Evolutionary conservation across 1,139 yeast genomes (phyloP).

Genomic region (Blastobotrys buckinghamii): DNA sequence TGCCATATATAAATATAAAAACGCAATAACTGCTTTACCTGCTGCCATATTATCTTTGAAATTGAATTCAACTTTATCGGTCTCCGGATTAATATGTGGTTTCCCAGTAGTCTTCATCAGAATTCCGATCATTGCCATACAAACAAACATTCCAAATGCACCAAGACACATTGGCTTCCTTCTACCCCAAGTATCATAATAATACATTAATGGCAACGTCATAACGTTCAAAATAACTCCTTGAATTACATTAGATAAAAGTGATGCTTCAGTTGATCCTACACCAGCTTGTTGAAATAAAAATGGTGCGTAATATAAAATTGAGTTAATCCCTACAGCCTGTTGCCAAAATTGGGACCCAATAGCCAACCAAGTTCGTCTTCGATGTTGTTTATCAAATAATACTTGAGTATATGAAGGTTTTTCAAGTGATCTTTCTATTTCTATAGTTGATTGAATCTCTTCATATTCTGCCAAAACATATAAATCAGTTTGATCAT

Average conservation of each 20-base stretch:
- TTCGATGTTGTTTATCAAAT: conserved; percentile 6
- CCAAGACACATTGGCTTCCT: conserved; percentile 10
- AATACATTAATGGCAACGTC: conserved; percentile 20
- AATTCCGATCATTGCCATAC: conserved; percentile 48
- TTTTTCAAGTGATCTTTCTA: neutral
- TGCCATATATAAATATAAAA: conserved; percentile 72
- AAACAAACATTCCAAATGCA: conserved; percentile 11
- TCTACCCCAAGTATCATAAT: conserved; percentile 21
- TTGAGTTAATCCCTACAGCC: conserved; percentile 71
- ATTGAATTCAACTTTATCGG: conserved; percentile 19
- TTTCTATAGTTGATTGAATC: conserved; percentile 50
- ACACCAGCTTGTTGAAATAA: conserved; percentile 71
- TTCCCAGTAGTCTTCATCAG: conserved; percentile 40
- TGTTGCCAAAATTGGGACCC: conserved; percentile 33
- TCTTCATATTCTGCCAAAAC: conserved; percentile 22
- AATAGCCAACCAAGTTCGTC: conserved; percentile 12
- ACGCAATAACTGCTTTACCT: conserved; percentile 70
- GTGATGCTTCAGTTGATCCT: conserved; percentile 50
- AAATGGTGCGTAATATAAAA: conserved; percentile 75
- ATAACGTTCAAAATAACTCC: conserved; percentile 18
- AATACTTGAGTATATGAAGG: conserved; percentile 45
- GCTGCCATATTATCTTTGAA: conserved; percentile 36
- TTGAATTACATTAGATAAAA: conserved; percentile 58
- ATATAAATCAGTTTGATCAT: neutral
- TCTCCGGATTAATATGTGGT: conserved; percentile 34